Evolutionary conservation across 2,329 filamentous ascomycete species (phyloP), one percentile per base, ranked within the genome.

Genomic region (Pyrenophora graminea): DNA sequence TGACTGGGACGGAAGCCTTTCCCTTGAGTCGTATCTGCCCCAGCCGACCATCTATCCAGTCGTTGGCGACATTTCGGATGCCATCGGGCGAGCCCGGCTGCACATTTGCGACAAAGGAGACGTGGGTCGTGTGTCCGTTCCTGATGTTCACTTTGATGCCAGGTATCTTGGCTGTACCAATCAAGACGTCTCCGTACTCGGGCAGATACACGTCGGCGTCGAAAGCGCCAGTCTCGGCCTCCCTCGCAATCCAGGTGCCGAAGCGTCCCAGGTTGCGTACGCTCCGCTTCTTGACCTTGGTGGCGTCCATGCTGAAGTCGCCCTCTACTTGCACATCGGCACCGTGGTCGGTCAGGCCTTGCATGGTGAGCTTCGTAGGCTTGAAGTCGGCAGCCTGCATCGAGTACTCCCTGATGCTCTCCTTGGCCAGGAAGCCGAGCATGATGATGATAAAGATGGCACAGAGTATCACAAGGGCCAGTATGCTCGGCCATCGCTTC

Each of bases 21-120:
- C 88, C 93, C 47, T 86, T 80, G 12, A 97, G 77, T 54, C 82
- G 84, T 50, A 99, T 76, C 49, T 82, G 79, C 9, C 85, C 82
- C 51, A 97, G 77, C 46, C 85, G 86, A 33, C 92, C 91, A 46
- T 89, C 85, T 53, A 99, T 77, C 86, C 91, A 97, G 71, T 96
- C 89, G 70, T 94, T 91, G 39, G 90, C 91, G 56, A 97, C 82
- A 52, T 82, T 82, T 53, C 90, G 86, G 61, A 97, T 85, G 5
- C 86, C 87, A 47, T 91, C 85, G 12, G 90, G 77, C 64, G 91
- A 84, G 25, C 91, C 92, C 21, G 91, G 88, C 32, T 82, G 77
- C 33, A 97, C 74, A 55, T 94, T 86, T 36, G 88, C 83, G 47
- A 94, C 74, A 62, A 97, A 86, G 64, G 97, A 89, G 50, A 97